These are phyloP conservation scores for Venturiaceae sp. DNA, from an alignment of 2,329 filamentous ascomycete genomes.

Conservation along the genomic window DNA sequence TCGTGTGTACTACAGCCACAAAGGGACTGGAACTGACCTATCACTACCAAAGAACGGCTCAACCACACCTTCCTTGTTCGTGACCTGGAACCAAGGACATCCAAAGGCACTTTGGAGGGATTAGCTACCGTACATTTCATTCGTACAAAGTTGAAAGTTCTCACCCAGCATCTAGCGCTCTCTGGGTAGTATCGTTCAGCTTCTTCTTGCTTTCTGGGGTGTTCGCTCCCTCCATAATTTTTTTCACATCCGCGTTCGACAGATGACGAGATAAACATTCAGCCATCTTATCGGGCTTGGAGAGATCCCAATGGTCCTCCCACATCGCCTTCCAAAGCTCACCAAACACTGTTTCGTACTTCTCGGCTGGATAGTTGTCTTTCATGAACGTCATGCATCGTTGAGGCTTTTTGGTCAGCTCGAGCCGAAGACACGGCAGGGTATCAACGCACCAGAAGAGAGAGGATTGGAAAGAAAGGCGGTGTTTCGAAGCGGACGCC, in stretches of 20 bases:
- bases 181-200: conserved; percentile 50
- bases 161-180: conserved; percentile 48
- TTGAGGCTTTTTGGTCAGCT: conserved; percentile 42
- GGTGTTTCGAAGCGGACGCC: conserved; percentile 33
- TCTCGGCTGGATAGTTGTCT: conserved; percentile 36
- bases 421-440: conserved; percentile 20
- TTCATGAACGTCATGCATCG: conserved; percentile 60
- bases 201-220: conserved; percentile 41
- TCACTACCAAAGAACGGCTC: conserved; percentile 75
- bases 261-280: conserved; percentile 38
- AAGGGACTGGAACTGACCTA: conserved; percentile 30
- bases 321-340: conserved; percentile 54
- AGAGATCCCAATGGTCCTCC: conserved; percentile 50
- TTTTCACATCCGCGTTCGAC: conserved; percentile 38
- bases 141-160: not conserved
- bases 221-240: conserved; percentile 44
- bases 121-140: not conserved
- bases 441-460: conserved; percentile 31
- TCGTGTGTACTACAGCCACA: not conserved
- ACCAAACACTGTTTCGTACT: conserved; percentile 45
- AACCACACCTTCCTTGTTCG: conserved; percentile 44
- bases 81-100: conserved; percentile 65
- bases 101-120: conserved; percentile 50
- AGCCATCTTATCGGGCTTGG: conserved; percentile 44
- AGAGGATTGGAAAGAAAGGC: conserved; percentile 44